Evolutionary conservation across 805 yeast genomes (phyloP).

Genomic region (Saccharomyces jurei): DNA sequence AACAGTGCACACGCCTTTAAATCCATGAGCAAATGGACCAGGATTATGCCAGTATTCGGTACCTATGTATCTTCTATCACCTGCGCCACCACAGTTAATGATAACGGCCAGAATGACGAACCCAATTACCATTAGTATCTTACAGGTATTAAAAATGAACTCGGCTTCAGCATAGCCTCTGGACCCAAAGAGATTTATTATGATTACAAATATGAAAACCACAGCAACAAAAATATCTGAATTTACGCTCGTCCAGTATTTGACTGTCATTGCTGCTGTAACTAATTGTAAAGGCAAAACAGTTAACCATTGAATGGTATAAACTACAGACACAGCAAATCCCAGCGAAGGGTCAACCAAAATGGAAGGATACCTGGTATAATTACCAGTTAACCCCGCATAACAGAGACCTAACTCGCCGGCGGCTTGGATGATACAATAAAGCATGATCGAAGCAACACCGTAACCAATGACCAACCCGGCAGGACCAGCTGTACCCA

Average conservation of each 20-base stretch:
- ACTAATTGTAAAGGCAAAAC: conserved; percentile 49
- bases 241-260: conserved; percentile 35
- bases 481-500: conserved; percentile 38
- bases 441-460: conserved; percentile 48
- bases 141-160: conserved; percentile 38
- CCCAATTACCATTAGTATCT: conserved; percentile 36
- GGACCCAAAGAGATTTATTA: conserved; percentile 44
- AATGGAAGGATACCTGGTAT: conserved; percentile 44
- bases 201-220: conserved; percentile 31
- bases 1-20: conserved; percentile 57
- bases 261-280: conserved; percentile 45
- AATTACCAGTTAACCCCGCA: conserved; percentile 51
- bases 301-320: conserved; percentile 47
- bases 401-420: conserved; percentile 58
- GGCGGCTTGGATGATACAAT: conserved; percentile 46
- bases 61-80: conserved; percentile 37
- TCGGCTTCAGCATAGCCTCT: conserved; percentile 49
- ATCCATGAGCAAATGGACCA: conserved; percentile 45
- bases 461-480: conserved; percentile 46
- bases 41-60: conserved; percentile 42
- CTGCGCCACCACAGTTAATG: conserved; percentile 40
- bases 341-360: conserved; percentile 54
- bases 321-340: conserved; percentile 55
- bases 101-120: conserved; percentile 46
- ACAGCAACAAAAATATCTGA: conserved; percentile 24